Evolutionary conservation across 2,329 filamentous ascomycete species (phyloP).

Genomic region (Penicillium occitanis): DNA sequence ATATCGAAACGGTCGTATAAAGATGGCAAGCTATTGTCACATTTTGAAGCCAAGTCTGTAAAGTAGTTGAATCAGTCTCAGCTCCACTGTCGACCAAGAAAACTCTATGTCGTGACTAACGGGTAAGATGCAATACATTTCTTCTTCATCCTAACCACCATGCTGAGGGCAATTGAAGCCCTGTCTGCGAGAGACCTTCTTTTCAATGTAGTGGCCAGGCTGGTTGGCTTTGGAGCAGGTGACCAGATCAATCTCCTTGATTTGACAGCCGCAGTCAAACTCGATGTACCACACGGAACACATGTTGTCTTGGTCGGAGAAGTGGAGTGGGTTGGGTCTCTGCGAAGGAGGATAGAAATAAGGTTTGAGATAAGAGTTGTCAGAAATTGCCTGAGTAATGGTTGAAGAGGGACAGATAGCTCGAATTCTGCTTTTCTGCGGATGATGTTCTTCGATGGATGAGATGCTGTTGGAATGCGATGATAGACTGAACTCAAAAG

Average conservation of each 20-base stretch:
- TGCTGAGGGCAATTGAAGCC: slow-evolving; percentile 38
- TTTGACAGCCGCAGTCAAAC: slow-evolving; percentile 40
- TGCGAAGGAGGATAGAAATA: slow-evolving; percentile 1
- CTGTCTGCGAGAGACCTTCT: slow-evolving; percentile 33
- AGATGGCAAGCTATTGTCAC: slow-evolving; percentile 12
- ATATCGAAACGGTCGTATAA: slow-evolving; percentile 9
- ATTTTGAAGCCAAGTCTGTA: slow-evolving; percentile 12
- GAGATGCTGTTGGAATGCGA: slow-evolving; percentile 13
- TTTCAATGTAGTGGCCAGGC: slow-evolving; percentile 33
- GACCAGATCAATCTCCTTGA: slow-evolving; percentile 36
- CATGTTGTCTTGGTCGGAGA: slow-evolving; percentile 27
- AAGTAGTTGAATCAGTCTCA: not conserved
- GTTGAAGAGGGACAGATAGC: not conserved
- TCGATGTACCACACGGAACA: slow-evolving; percentile 40
- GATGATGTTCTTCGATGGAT: slow-evolving; percentile 2
- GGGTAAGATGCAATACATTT: slow-evolving; percentile 1
- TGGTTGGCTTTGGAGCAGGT: slow-evolving; percentile 37
- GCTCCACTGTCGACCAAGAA: not conserved
- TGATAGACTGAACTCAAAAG: slow-evolving; percentile 15
- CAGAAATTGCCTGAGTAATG: not conserved
- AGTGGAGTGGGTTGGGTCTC: not conserved
- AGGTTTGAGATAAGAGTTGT: slow-evolving; percentile 9
- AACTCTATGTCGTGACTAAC: not conserved
- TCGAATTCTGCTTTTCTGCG: not conserved
- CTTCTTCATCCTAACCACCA: slow-evolving; percentile 20